Conservation (phyloP, 495 filamentous ascomycete genomes). For the Penicillium manginii region DNA sequence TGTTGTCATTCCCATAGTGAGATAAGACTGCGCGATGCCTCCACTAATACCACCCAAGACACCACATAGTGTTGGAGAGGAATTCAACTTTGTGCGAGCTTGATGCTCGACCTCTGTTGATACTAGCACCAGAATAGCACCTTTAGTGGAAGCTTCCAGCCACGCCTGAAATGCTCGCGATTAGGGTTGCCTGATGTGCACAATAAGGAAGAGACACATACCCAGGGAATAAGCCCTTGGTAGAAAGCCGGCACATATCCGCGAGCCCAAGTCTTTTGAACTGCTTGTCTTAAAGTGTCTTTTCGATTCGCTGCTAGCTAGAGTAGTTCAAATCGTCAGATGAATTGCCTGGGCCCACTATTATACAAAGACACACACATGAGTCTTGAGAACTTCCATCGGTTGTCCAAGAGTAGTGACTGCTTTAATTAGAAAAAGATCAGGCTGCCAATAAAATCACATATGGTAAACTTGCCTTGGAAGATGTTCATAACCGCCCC, state of each 20-base stretch:
- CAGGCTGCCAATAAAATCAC: too few relatives aligned
- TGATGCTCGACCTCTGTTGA: conserved; percentile 18
- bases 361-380: neutral
- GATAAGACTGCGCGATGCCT: conserved; percentile 15
- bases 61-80: conserved; percentile 8
- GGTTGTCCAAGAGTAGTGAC: neutral
- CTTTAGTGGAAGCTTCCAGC: conserved; percentile 23
- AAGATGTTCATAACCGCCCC: neutral
- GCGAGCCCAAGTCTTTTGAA: neutral
- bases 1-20: conserved; percentile 18
- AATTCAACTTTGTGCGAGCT: conserved; percentile 4
- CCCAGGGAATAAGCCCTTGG: conserved; percentile 21
- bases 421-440: neutral
- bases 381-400: neutral
- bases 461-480: neutral
- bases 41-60: conserved; percentile 17
- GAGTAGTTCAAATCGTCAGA: neutral
- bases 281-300: neutral
- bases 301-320: neutral
- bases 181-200: neutral
- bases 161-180: conserved; percentile 5
- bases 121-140: conserved; percentile 14
- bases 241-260: conserved; percentile 1
- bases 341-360: too few relatives aligned
- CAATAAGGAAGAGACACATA: neutral